Evolutionary conservation across 768 basidiomycete genomes (phyloP).

Genomic region (Russula griseocarnosa): DNA sequence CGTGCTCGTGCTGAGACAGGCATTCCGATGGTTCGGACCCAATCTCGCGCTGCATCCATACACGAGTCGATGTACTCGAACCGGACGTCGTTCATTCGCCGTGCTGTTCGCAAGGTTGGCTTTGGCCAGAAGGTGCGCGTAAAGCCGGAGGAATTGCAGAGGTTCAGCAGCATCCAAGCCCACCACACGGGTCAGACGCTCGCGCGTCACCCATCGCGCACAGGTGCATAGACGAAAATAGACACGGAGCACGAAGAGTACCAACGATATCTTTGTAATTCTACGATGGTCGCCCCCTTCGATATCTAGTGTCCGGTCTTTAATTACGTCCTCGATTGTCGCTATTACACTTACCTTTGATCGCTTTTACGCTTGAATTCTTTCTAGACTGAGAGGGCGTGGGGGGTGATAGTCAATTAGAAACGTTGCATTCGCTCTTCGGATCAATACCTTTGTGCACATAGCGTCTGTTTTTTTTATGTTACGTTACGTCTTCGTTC

Average conservation of each 20-base stretch:
- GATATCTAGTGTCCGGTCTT: slow-evolving; percentile 7
- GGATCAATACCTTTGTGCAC: neutral
- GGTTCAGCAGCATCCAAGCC: slow-evolving; percentile 86
- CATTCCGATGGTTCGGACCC: slow-evolving; percentile 78
- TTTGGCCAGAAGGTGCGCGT: slow-evolving; percentile 77
- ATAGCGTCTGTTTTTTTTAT: neutral
- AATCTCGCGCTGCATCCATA: slow-evolving; percentile 83
- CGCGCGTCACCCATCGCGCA: slow-evolving; percentile 66
- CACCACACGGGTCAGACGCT: slow-evolving; percentile 71
- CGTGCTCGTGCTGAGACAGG: slow-evolving; percentile 43
- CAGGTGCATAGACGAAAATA: slow-evolving; percentile 37
- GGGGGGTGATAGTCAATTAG: slow-evolving; percentile 1
- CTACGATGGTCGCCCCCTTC: slow-evolving; percentile 4
- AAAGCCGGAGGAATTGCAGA: slow-evolving; percentile 79
- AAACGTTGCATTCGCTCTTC: neutral
- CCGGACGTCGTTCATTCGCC: slow-evolving; percentile 89
- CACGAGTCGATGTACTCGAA: slow-evolving; percentile 94
- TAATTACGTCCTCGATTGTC: neutral
- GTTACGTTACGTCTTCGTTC: slow-evolving; percentile 2
- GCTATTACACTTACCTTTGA: neutral
- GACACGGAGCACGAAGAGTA: slow-evolving; percentile 12
- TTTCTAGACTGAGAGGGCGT: slow-evolving; percentile 3
- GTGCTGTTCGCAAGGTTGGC: slow-evolving; percentile 83
- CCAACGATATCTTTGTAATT: slow-evolving; percentile 16
- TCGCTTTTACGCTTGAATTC: neutral